Percentiles rank a stretch among this genome's conserved stretches.
phyloP scores from a whole-genome alignment of 768 basidiomycete genomes.

The Serendipita sp. region DNA sequence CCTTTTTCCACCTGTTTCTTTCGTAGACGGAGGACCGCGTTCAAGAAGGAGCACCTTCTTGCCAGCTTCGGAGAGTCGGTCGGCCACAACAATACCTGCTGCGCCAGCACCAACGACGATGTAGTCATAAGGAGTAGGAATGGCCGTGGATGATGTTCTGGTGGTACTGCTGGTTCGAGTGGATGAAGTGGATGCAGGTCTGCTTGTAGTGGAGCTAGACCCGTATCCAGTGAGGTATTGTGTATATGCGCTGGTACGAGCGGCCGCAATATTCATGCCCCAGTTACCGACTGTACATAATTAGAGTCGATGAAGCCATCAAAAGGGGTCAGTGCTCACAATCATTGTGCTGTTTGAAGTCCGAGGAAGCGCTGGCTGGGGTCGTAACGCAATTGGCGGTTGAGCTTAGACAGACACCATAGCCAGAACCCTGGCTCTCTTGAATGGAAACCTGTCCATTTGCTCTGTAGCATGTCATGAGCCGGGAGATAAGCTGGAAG shows the following conservation, averaged over 20 bases:
- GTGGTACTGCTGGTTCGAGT: constrained; percentile 21
- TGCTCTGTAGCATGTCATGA: not conserved
- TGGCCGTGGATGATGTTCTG: constrained; percentile 22
- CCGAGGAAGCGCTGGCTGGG: constrained; percentile 35
- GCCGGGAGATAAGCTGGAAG: not conserved
- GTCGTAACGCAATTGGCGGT: constrained; percentile 25
- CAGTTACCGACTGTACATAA: constrained; percentile 38
- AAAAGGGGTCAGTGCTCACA: constrained; percentile 24
- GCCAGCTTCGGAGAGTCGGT: constrained; percentile 42
- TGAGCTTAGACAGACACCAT: constrained; percentile 1
- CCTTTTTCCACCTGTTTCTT: constrained; percentile 38
- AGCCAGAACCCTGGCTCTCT: constrained; percentile 8
- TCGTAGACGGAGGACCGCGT: constrained; percentile 46
- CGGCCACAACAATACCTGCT: constrained; percentile 42
- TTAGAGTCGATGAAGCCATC: not conserved
- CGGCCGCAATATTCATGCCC: constrained; percentile 32
- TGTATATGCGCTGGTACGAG: constrained; percentile 36
- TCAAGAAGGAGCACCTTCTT: constrained; percentile 50
- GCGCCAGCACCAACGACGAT: constrained; percentile 41
- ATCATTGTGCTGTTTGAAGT: constrained; percentile 42
- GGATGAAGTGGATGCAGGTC: constrained; percentile 19
- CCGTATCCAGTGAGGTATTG: constrained; percentile 34
- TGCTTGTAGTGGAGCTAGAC: constrained; percentile 19
- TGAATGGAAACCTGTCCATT: too few relatives aligned
- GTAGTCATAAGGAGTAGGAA: constrained; percentile 19